Conservation (phyloP, 257 asterid genomes). For the Solanum verrucosum region DNA sequence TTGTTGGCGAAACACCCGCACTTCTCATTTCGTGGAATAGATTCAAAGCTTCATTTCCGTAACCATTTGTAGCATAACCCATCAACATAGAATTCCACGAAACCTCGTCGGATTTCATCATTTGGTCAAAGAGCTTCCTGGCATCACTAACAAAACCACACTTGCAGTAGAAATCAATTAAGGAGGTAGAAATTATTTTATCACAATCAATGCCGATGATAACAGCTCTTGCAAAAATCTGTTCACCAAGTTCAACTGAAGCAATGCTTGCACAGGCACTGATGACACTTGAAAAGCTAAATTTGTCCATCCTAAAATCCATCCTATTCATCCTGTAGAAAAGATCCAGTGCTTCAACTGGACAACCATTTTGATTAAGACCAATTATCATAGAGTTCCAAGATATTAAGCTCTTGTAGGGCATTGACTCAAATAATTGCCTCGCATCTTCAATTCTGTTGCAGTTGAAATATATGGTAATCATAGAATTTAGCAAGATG, state of each 20-base stretch:
- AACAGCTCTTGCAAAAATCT: slow-evolving; percentile 58
- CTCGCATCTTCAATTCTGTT: slow-evolving; percentile 70
- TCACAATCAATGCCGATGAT: slow-evolving; percentile 53
- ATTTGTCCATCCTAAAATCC: slow-evolving; percentile 42
- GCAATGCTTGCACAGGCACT: slow-evolving; percentile 80
- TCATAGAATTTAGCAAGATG: slow-evolving; percentile 68
- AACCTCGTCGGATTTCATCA: slow-evolving; percentile 41
- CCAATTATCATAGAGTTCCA: slow-evolving; percentile 91
- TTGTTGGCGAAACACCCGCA: slow-evolving; percentile 35
- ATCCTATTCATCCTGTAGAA: slow-evolving; percentile 54
- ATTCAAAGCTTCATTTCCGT: slow-evolving; percentile 52
- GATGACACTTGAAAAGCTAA: slow-evolving; percentile 54
- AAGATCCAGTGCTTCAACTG: slow-evolving; percentile 56
- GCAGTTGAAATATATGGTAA: slow-evolving; percentile 48
- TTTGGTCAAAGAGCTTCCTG: slow-evolving; percentile 47
- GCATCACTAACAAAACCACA: slow-evolving; percentile 58
- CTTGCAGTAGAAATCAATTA: slow-evolving; percentile 71
- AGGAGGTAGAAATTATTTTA: slow-evolving; percentile 53
- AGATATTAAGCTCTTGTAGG: slow-evolving; percentile 60
- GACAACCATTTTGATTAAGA: slow-evolving; percentile 62
- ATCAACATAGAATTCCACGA: slow-evolving; percentile 80
- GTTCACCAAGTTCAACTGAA: slow-evolving; percentile 63
- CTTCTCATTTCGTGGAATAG: slow-evolving; percentile 57
- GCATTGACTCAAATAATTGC: slow-evolving; percentile 38
- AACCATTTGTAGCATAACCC: slow-evolving; percentile 90